Evolutionary conservation across 495 filamentous ascomycete genomes (phyloP), one percentile per base, ranked within the genome.

Genomic region (Diplogelasinospora grovesii): DNA sequence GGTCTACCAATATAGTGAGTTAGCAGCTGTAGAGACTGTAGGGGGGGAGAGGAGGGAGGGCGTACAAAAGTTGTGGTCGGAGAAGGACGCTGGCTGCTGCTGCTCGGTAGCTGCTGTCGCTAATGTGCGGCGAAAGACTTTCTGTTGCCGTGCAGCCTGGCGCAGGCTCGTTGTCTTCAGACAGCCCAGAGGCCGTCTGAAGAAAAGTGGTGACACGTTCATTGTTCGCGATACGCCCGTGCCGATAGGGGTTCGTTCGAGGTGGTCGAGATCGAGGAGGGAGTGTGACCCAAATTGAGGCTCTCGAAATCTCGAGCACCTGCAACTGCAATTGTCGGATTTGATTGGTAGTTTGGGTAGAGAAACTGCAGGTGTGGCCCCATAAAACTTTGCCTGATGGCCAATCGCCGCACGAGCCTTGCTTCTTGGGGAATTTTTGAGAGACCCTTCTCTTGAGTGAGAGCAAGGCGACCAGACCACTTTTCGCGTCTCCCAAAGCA

Each of bases 141-240:
- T 44, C 13, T 64, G 62, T 36, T 70, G 63, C 38, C 69, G 63
- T 33, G 69, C 49, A 33, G 59, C 57, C 41, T 64, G 57, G 32
- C 73, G 69, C 8, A 80, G 52, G 45, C 75, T 57, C 16, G n/a
- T n/a, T n/a, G 75, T 66, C 63, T 79, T 79, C 62, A 81, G 76
- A 66, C 77, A 78, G 74, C 74, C 71, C 68, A 83, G 65, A 43
- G 75, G 82, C 78, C 78, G 78, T 60, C 78, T 38, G 32, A n/a
- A n/a, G n/a, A 42, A 57, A 40, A 73, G 62, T 46, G 66, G 64
- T 45, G 73, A 57, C 37, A 63, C 66, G 56, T 81, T 79, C 82
- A 85, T 85, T 37, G 52, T 65, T 54, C 27, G 32, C 48, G 18
- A 37, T 29, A 48, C 16, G 30, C n/a, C 39, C 41, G 20, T 31